phyloP scores from a whole-genome alignment of 2,329 filamentous ascomycete genomes.

The Penicillium decumbens region DNA sequence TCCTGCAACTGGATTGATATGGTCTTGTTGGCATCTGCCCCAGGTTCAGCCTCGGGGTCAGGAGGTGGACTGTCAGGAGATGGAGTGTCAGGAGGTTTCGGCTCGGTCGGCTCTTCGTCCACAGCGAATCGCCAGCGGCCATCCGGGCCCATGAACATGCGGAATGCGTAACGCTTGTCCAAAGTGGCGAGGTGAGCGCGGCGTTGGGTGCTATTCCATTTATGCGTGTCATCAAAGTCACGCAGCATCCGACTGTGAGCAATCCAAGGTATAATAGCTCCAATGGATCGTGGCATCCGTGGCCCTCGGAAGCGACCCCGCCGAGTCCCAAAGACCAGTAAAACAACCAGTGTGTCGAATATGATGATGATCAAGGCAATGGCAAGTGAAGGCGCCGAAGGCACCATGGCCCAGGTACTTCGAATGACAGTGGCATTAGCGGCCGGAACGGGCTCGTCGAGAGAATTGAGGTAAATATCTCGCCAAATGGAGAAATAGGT shows the following conservation, averaged over 20 bases:
- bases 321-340: conserved; percentile 32
- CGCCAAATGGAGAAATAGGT: conserved; percentile 37
- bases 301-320: conserved; percentile 32
- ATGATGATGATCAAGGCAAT: conserved; percentile 29
- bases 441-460: conserved; percentile 18
- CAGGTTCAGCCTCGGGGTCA: not conserved
- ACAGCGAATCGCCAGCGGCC: conserved; percentile 32
- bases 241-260: conserved; percentile 32
- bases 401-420: conserved; percentile 31
- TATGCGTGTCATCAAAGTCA: conserved; percentile 30
- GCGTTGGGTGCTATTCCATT: conserved; percentile 27
- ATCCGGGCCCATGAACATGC: conserved; percentile 29
- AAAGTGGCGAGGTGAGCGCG: conserved; percentile 24
- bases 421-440: conserved; percentile 27
- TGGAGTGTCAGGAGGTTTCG: not conserved
- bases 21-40: conserved; percentile 20
- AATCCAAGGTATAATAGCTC: conserved; percentile 33
- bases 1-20: conserved; percentile 20
- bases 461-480: conserved; percentile 28
- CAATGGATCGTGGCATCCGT: conserved; percentile 33
- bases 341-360: conserved; percentile 31
- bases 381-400: conserved; percentile 27
- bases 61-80: not conserved
- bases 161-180: conserved; percentile 32
- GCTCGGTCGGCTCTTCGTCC: conserved; percentile 26